Conservation (phyloP, 345 rosid species). For the Citrus australasica region DNA sequence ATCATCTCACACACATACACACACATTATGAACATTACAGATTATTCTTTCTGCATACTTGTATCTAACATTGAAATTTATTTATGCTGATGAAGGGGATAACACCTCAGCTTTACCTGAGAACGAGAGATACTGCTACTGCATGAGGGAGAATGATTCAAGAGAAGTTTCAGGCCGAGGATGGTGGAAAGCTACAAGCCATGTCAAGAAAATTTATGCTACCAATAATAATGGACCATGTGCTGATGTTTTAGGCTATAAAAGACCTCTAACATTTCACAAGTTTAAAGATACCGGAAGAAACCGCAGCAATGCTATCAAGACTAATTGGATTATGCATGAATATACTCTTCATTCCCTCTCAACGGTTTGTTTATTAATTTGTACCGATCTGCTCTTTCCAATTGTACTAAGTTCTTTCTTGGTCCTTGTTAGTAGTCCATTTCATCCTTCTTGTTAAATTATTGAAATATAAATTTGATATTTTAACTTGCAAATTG, state of each 20-base stretch:
- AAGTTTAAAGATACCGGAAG: conserved; percentile 15
- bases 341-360: not conserved
- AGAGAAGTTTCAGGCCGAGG: conserved; percentile 36
- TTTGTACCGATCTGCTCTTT: too few relatives aligned
- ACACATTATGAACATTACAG: too few relatives aligned
- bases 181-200: conserved; percentile 55
- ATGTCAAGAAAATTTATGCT: conserved; percentile 27
- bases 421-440: too few relatives aligned
- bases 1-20: too few relatives aligned
- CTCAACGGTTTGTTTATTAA: not conserved
- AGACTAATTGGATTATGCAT: conserved; percentile 15
- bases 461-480: too few relatives aligned
- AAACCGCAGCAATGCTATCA: conserved; percentile 22
- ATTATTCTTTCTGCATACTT: too few relatives aligned
- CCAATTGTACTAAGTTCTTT: too few relatives aligned
- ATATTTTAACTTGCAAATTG: too few relatives aligned
- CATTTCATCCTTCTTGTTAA: too few relatives aligned
- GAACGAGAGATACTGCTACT: conserved; percentile 23
- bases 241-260: conserved; percentile 17
- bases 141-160: conserved; percentile 27
- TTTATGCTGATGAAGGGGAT: conserved; percentile 9
- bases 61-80: not conserved
- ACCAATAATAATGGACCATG: not conserved
- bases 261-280: conserved; percentile 32
- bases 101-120: not conserved